Percentiles rank a stretch among this genome's conserved stretches.
These are phyloP conservation scores for Naematelia encephala DNA, from an alignment of 768 basidiomycete species.

Conservation along the genomic window DNA sequence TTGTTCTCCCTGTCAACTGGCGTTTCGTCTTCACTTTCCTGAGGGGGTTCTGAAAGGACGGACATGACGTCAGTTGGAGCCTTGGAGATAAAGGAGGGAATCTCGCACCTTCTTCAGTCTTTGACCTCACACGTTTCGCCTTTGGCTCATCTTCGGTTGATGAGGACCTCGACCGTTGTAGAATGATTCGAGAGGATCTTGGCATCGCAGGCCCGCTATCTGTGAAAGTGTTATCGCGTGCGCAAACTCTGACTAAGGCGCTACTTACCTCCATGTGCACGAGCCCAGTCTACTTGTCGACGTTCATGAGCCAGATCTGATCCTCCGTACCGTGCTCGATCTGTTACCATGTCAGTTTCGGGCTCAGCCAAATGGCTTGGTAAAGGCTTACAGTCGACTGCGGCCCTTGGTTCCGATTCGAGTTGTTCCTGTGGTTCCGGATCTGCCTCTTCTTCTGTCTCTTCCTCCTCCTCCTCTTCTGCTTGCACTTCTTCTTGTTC, in stretches of 20 bases:
- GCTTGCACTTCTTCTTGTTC: not conserved
- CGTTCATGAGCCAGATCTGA: not conserved
- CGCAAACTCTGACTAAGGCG: too few species aligned
- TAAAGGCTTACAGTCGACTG: not conserved
- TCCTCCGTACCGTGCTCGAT: conserved; percentile 1
- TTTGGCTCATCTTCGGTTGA: not conserved
- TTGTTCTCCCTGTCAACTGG: not conserved
- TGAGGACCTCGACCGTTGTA: not conserved
- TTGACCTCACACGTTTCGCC: not conserved
- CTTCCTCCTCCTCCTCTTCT: conserved; percentile 10
- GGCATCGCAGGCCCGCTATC: not conserved
- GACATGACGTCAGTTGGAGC: not conserved
- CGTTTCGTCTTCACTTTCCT: not conserved
- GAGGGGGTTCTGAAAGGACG: not conserved
- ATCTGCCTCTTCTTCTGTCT: not conserved
- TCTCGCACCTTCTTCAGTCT: not conserved
- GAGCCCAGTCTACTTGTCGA: not conserved
- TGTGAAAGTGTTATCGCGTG: too few species aligned
- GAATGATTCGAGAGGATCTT: not conserved
- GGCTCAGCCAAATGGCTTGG: not conserved
- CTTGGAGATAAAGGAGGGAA: not conserved
- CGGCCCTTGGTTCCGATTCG: not conserved
- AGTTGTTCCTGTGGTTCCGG: not conserved
- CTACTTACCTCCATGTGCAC: not conserved
- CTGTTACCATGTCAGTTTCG: not conserved